phyloP scores from a whole-genome alignment of 1,139 yeast species.

The Meyerozyma carpophila region DNA sequence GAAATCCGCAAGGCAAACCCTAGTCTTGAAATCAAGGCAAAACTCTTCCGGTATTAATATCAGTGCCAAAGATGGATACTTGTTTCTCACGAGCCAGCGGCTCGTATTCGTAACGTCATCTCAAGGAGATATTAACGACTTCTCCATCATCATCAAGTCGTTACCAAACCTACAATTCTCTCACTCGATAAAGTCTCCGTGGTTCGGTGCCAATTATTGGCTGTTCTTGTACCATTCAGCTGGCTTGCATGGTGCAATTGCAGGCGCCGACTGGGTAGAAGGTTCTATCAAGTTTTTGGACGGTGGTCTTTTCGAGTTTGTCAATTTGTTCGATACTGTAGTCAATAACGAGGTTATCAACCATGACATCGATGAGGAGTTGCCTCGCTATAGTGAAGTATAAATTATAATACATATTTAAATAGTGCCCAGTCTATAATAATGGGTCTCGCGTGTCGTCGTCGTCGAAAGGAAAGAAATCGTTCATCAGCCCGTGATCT shows the following conservation, averaged over 20 bases:
- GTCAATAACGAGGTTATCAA: constrained; percentile 31
- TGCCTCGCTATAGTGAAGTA: constrained; percentile 30
- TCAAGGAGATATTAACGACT: constrained; percentile 35
- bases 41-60: constrained; percentile 14
- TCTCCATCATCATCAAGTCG: constrained; percentile 24
- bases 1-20: not conserved
- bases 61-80: constrained; percentile 25
- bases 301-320: constrained; percentile 44
- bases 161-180: constrained; percentile 18
- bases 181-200: constrained; percentile 42
- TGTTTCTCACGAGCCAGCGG: constrained; percentile 34
- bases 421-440: not conserved
- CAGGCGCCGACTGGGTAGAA: constrained; percentile 27
- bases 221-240: constrained; percentile 33
- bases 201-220: constrained; percentile 54
- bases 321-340: constrained; percentile 20
- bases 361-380: constrained; percentile 37
- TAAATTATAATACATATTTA: not conserved
- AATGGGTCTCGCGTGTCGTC: not conserved
- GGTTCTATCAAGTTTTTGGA: constrained; percentile 39
- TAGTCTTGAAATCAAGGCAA: not conserved
- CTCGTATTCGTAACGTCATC: constrained; percentile 30
- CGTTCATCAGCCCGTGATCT: not conserved
- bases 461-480: not conserved
- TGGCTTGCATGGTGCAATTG: constrained; percentile 2